phyloP scores from a whole-genome alignment of 495 filamentous ascomycete species.

The Bryoglossum gracile region DNA sequence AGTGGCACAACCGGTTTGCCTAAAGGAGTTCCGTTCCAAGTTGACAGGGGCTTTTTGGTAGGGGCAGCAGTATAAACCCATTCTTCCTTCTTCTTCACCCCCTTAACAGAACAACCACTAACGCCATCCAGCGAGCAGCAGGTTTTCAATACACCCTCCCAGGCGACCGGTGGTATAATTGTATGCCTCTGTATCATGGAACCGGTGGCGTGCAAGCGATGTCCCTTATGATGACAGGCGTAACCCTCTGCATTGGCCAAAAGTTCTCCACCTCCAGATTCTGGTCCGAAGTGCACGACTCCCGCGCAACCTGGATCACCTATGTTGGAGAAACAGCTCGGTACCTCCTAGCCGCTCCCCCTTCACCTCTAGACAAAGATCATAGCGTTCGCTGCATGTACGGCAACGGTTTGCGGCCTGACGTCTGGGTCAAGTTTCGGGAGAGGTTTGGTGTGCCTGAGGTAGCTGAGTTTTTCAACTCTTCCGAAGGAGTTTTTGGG shows the following conservation, averaged over 20 bases:
- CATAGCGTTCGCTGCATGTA: slow-evolving; percentile 63
- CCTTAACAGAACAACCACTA: no score
- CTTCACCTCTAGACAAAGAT: slow-evolving; percentile 52
- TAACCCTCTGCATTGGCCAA: slow-evolving; percentile 59
- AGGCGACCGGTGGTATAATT: slow-evolving; percentile 62
- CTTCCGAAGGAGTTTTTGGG: slow-evolving; percentile 54
- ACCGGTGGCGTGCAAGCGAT: slow-evolving; percentile 51
- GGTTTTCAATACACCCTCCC: slow-evolving; percentile 34
- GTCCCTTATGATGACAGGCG: slow-evolving; percentile 46
- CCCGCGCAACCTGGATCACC: slow-evolving; percentile 59
- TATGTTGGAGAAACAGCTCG: slow-evolving; percentile 81
- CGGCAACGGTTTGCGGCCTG: slow-evolving; percentile 71
- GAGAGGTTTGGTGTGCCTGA: slow-evolving; percentile 54
- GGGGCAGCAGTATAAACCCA: slow-evolving; percentile 1
- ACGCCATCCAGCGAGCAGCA: slow-evolving; percentile 44
- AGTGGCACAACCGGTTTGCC: slow-evolving; percentile 46
- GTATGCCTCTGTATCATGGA: slow-evolving; percentile 79
- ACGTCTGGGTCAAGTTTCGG: slow-evolving; percentile 65
- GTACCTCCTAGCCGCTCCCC: slow-evolving; percentile 65
- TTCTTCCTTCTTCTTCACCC: no score
- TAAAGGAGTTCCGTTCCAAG: slow-evolving; percentile 35
- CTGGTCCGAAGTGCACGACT: slow-evolving; percentile 68
- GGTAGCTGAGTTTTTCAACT: slow-evolving; percentile 61
- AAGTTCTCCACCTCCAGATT: slow-evolving; percentile 65
- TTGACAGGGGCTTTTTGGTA: slow-evolving; percentile 23